Evolutionary conservation across 2,329 filamentous ascomycete genomes (phyloP), one percentile per base, ranked within the genome.

Genomic region (Lecanicillium sp.): DNA sequence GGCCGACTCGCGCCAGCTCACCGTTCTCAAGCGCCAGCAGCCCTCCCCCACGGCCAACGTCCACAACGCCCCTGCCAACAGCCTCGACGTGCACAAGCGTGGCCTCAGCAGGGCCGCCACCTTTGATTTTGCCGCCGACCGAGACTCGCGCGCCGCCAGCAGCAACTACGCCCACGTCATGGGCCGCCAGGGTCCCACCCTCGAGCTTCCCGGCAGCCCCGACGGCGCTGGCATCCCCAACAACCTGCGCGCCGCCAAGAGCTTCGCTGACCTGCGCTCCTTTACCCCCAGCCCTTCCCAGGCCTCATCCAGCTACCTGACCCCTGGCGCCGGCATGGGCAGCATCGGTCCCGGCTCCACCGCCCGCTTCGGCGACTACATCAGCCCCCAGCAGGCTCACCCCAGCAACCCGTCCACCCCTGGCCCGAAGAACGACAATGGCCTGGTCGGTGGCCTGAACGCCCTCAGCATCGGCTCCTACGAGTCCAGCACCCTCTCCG

Each of bases 201-300:
- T 97, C 30, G 87, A 90, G 62, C 82, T 93, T 50, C 83, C 90
- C n/a, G 88, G 88, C 55, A 90, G 88, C 60, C 87, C 79, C 15
- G 81, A 83, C 39, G 71, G 69, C 15, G 68, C 65, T 51, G 72
- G 71, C 23, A 83, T 83, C 26, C 80, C 86, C 40, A 85, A 88
- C 62, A 91, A 91, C 60, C 79, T 98, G 29, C 85, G 93, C 36
- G 88, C 88, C 23, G 93, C 91, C 53, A 97, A 97, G 73, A 97
- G 91, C 43, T 96, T 96, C 64, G 93, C 91, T 29, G 93, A 98
- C 63, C 72, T 98, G 54, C 86, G 91, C 55, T 95, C 90, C 1
- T 95, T 94, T 69, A 96, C 90, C 14, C 91, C 91, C 10, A 97
- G 91, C 57, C 91, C 93, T 5, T 91, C 87, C 3, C 95, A 93